Evolutionary conservation across 192 early-diverging fungal genomes (phyloP).

Genomic region (Irineochytrium annulatum): DNA sequence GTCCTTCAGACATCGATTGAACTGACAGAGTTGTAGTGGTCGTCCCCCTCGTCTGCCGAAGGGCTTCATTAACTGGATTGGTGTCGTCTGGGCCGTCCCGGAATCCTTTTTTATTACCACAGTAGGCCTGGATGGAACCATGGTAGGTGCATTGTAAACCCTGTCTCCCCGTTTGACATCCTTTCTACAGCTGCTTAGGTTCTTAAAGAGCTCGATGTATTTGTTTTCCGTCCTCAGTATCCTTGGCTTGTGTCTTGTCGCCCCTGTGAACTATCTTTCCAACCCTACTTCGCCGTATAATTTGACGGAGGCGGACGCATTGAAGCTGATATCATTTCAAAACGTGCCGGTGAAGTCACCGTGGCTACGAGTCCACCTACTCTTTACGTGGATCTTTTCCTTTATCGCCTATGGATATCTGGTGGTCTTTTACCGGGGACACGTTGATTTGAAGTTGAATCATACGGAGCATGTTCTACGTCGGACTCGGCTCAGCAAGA

Average conservation of each 20-base stretch:
- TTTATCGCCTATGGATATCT: conserved; percentile 42
- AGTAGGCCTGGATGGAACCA: conserved; percentile 49
- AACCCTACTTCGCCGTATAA: conserved; percentile 17
- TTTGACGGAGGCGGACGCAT: conserved; percentile 21
- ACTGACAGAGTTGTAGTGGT: conserved; percentile 27
- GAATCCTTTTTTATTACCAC: conserved; percentile 41
- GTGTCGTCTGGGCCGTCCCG: conserved; percentile 21
- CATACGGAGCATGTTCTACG: conserved; percentile 42
- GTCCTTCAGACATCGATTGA: not conserved
- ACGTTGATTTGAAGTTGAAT: conserved; percentile 38
- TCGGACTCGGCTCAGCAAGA: conserved; percentile 42
- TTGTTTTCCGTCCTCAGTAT: conserved; percentile 40
- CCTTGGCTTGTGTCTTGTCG: conserved; percentile 39
- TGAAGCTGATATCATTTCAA: conserved; percentile 38
- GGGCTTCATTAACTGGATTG: conserved; percentile 36
- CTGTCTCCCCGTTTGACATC: not conserved
- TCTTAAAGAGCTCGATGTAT: conserved; percentile 40
- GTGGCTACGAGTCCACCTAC: conserved; percentile 39
- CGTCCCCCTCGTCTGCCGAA: conserved; percentile 38
- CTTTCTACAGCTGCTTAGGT: conserved; percentile 36
- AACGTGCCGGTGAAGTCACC: conserved; percentile 43
- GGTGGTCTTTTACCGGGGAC: conserved; percentile 44
- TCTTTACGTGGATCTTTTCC: conserved; percentile 52
- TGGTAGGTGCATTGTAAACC: conserved; percentile 13
- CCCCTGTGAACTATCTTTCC: conserved; percentile 51